Base-by-base conservation (phyloP, 2,329 filamentous ascomycete species). In the Xylariaceae sp. region DNA sequence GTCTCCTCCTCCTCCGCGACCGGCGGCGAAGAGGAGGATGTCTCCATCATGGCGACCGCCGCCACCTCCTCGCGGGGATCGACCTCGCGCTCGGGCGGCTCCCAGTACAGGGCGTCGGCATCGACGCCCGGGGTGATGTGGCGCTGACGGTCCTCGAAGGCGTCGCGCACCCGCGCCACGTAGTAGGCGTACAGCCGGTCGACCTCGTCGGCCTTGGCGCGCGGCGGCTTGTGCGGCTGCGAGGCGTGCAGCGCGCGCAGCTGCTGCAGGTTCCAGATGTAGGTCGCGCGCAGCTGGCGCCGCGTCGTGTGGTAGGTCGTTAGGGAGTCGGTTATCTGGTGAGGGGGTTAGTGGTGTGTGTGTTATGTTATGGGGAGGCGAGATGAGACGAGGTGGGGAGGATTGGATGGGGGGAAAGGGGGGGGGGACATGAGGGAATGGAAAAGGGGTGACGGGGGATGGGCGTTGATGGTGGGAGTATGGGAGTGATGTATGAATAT, bases 261-360 rank as follows among this genome's bases (percentile, higher is more conserved):
- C 45, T 65, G 56, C 10, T 56, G 57, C n/a, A 66, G 58, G 57
- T 67, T 68, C 60, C 54, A 62, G 23, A 60, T 18, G 59, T 68
- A 68, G 1, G 65, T 67, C 7, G 63, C 58, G 12, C 62, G 57
- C 2, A 68, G 62, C 19, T 46, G 37, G 1, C 45, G 46, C 16
- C 65, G 49, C 40, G 61, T 20, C 1, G 47, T 46, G 44, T 63
- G 61, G 56, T 68, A 68, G 5, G 56, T 57, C 41, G 62, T 54
- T 41, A 67, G 60, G 40, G 66, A 63, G 37, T 57, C 55, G n/a
- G 52, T 60, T 42, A 67, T 61, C 66, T 67, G 29, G 16, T 10
- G 6, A 12, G 7, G 23, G 5, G 6, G 40, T 40, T 40, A 51
- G 52, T 63, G 44, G 2, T 7, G 21, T 12, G 23, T n/a, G 20